Evolutionary conservation across 352 stramenopile species (phyloP).

Genomic region (Phytopythium oedochilum): DNA sequence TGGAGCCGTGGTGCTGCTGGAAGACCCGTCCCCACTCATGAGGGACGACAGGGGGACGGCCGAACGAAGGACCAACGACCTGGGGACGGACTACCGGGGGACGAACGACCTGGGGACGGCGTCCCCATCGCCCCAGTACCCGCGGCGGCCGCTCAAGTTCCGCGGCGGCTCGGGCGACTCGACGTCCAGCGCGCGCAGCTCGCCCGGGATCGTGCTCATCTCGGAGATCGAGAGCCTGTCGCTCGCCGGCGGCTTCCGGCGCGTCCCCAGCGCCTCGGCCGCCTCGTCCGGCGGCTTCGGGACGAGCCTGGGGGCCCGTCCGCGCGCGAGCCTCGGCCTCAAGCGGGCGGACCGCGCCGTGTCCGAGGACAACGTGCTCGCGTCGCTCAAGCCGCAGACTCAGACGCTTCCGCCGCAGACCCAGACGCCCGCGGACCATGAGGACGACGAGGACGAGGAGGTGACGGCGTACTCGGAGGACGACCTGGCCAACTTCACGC

Average conservation of each 20-base stretch:
- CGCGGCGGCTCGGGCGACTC: slow-evolving; percentile 43
- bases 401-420: slow-evolving; percentile 6
- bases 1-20: slow-evolving; percentile 4
- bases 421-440: not conserved
- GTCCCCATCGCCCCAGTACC: slow-evolving; percentile 3
- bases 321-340: slow-evolving; percentile 7
- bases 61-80: too few species aligned
- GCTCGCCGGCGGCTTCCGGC: slow-evolving; percentile 51
- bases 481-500: slow-evolving; percentile 74
- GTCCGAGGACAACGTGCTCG: slow-evolving; percentile 53
- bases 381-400: not conserved
- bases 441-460: slow-evolving; percentile 39
- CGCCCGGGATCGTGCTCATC: slow-evolving; percentile 51
- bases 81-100: too few species aligned
- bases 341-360: slow-evolving; percentile 42
- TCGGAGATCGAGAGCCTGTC: slow-evolving; percentile 61
- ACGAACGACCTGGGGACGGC: not conserved
- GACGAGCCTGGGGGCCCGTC: slow-evolving; percentile 12
- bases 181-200: slow-evolving; percentile 23
- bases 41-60: too few species aligned
- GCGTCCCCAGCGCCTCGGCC: slow-evolving; percentile 11
- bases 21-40: too few species aligned
- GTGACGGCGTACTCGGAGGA: slow-evolving; percentile 35
- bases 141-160: slow-evolving; percentile 26
- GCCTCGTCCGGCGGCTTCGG: slow-evolving; percentile 10